These are phyloP conservation scores for Phalaenopsis equestris DNA, from an alignment of 106 monocot genomes.

Conservation along the genomic window DNA sequence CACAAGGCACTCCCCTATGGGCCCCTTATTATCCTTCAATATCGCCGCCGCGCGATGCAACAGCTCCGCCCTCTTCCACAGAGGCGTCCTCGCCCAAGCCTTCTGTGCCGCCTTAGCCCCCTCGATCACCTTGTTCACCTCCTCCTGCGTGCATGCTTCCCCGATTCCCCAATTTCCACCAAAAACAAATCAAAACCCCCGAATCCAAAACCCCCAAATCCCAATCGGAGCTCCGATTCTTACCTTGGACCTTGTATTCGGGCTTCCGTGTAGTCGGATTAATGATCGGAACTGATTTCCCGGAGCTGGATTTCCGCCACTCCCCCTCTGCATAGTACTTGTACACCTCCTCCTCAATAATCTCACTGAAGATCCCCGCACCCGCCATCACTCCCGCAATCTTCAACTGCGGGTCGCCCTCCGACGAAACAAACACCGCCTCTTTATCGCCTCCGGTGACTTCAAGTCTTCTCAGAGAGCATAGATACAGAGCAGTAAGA, in stretches of 20 bases:
- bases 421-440: background rate
- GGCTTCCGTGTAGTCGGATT: slow-evolving; percentile 79
- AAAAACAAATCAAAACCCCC: background rate
- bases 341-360: slow-evolving; percentile 81
- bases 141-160: slow-evolving; percentile 94
- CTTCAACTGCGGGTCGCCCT: background rate
- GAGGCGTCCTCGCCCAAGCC: slow-evolving; percentile 85
- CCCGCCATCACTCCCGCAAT: slow-evolving; percentile 34
- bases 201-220: background rate
- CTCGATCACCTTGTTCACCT: slow-evolving; percentile 92
- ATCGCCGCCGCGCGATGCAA: slow-evolving; percentile 83
- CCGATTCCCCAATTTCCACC: background rate
- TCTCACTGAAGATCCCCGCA: slow-evolving; percentile 67
- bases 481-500: background rate
- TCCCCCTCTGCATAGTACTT: slow-evolving; percentile 87
- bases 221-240: background rate
- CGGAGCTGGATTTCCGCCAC: slow-evolving; percentile 74
- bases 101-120: slow-evolving; percentile 79
- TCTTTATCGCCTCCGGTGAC: background rate
- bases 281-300: slow-evolving; percentile 78
- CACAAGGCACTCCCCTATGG: slow-evolving; percentile 91
- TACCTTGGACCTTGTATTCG: slow-evolving; percentile 88
- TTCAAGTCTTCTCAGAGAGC: too few relatives aligned
- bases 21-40: slow-evolving; percentile 79
- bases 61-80: slow-evolving; percentile 95